phyloP scores from a whole-genome alignment of 1,139 yeast species.

The Kodamaea derodonti region DNA sequence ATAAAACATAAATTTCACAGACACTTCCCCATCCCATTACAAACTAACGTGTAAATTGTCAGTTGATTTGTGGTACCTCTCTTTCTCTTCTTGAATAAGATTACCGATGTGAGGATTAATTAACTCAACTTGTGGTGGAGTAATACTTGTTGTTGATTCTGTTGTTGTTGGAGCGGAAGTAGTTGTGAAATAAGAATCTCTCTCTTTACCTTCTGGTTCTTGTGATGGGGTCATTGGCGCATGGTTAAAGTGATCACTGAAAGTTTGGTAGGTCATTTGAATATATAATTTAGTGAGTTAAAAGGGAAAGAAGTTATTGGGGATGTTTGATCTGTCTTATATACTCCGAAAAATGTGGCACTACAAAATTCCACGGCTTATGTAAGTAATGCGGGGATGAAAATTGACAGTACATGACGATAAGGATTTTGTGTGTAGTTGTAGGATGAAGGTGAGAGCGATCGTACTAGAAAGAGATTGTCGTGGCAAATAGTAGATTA shows the following conservation, averaged over 20 bases:
- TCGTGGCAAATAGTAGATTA: too few species aligned
- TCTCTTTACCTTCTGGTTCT: conserved; percentile 7
- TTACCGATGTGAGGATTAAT: conserved; percentile 14
- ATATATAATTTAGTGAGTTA: not conserved
- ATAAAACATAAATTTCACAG: too few species aligned
- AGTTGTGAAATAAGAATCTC: conserved; percentile 11
- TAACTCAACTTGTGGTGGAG: conserved; percentile 2
- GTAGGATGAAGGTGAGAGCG: too few species aligned
- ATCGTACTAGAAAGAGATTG: too few species aligned
- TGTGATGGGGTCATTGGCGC: conserved; percentile 15
- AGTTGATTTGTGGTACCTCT: conserved; percentile 21
- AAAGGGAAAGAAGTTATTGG: not conserved
- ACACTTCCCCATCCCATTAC: too few species aligned
- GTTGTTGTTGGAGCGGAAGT: conserved; percentile 8
- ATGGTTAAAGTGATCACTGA: conserved; percentile 15
- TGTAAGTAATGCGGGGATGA: not conserved
- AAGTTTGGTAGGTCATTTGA: conserved; percentile 14
- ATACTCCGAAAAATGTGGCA: not conserved
- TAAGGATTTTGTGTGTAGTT: too few species aligned
- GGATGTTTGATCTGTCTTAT: too few species aligned
- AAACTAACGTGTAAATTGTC: conserved; percentile 33
- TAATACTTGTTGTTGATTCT: conserved; percentile 1
- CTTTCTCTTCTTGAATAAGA: conserved; percentile 19
- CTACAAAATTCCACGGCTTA: not conserved
- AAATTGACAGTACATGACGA: not conserved